Evolutionary conservation across 768 basidiomycete species (phyloP).

Genomic region (Udeniomyces megalosporus): DNA sequence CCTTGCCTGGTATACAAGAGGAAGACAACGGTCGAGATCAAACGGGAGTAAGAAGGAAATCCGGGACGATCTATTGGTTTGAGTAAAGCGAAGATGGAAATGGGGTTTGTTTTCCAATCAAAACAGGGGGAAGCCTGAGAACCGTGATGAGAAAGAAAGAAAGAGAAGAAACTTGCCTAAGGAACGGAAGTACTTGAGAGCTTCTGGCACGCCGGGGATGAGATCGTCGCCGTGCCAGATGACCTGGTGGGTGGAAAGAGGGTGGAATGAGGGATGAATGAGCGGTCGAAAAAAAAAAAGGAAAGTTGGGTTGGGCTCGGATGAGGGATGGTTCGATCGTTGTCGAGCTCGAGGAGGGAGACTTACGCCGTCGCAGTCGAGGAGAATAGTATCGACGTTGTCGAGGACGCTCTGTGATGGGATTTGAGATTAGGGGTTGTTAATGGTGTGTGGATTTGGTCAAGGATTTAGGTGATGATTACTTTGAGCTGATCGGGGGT

Average conservation of each 20-base stretch:
- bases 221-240: slow-evolving; percentile 72
- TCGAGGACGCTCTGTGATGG: slow-evolving; percentile 19
- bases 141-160: no score
- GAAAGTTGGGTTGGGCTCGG: neutral
- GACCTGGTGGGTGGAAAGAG: slow-evolving; percentile 33
- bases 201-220: slow-evolving; percentile 61
- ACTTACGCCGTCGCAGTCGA: slow-evolving; percentile 69
- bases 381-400: slow-evolving; percentile 81
- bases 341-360: no score
- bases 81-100: neutral
- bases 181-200: slow-evolving; percentile 52
- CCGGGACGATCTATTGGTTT: neutral
- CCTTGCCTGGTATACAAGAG: slow-evolving; percentile 42
- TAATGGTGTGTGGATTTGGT: no score
- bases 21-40: neutral
- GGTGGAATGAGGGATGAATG: neutral
- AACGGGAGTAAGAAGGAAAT: neutral
- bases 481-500: slow-evolving; percentile 12
- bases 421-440: no score
- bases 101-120: neutral
- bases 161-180: slow-evolving; percentile 47
- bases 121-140: no score
- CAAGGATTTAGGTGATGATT: no score
- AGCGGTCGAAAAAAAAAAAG: neutral
- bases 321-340: no score